Evolutionary conservation across 257 asterid genomes (phyloP).

Genomic region (Solanum medicagineum): DNA sequence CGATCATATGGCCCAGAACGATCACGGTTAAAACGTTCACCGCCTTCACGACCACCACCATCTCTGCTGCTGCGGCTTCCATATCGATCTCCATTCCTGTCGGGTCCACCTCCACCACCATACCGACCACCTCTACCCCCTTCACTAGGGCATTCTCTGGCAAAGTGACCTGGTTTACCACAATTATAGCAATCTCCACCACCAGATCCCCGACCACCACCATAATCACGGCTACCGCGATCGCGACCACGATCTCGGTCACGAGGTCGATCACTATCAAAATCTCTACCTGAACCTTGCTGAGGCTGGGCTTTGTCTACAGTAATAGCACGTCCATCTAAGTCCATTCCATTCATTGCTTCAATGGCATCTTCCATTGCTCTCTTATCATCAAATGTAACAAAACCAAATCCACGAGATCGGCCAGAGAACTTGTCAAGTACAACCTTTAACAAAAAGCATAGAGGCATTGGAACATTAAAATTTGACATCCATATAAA

Average conservation of each 20-base stretch:
- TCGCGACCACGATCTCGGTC: constrained; percentile 26
- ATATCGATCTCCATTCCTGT: constrained; percentile 66
- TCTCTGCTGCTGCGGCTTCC: constrained; percentile 63
- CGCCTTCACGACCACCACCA: constrained; percentile 57
- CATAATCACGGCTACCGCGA: constrained; percentile 39
- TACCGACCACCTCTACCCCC: constrained; percentile 53
- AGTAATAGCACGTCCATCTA: constrained; percentile 80
- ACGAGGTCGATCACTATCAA: constrained; percentile 42
- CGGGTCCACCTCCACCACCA: constrained; percentile 80
- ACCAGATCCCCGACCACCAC: constrained; percentile 69
- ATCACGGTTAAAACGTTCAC: constrained; percentile 65
- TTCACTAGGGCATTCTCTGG: constrained; percentile 88
- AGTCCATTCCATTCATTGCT: constrained; percentile 83
- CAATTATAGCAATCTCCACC: constrained; percentile 90
- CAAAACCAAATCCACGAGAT: constrained; percentile 91
- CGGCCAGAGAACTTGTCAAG: constrained; percentile 70
- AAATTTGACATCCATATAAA: neutral
- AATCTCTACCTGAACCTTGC: constrained; percentile 56
- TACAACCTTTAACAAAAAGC: constrained; percentile 43
- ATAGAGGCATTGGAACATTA: neutral
- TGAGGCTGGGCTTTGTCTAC: constrained; percentile 82
- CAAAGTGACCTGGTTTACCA: constrained; percentile 97
- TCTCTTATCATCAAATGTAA: constrained; percentile 74
- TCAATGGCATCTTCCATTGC: constrained; percentile 90
- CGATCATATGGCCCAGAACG: constrained; percentile 96